These are phyloP conservation scores for Breviolum minutum DNA, from an alignment of 73 alveolate species.

Conservation along the genomic window DNA sequence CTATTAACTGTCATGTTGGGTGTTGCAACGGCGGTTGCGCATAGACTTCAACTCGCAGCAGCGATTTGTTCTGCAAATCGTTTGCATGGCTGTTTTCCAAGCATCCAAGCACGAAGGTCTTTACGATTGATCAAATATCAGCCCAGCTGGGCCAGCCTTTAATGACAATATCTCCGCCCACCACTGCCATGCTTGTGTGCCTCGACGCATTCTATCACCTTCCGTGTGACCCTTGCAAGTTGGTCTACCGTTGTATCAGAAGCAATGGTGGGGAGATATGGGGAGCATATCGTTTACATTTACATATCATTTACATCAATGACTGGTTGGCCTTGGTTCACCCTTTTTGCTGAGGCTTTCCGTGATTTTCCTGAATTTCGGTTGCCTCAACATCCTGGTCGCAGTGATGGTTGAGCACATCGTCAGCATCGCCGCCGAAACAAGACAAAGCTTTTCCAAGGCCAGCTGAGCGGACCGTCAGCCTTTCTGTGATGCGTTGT, in stretches of 20 bases:
- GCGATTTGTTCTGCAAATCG: no score
- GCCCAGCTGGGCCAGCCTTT: conserved; percentile 64
- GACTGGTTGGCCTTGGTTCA: neutral
- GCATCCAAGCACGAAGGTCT: conserved; percentile 45
- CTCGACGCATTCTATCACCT: neutral
- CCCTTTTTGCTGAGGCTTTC: conserved; percentile 15
- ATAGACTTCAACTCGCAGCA: no score
- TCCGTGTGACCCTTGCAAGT: no score
- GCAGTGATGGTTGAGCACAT: conserved; percentile 93
- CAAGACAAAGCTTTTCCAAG: conserved; percentile 74
- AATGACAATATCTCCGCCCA: conserved; percentile 61
- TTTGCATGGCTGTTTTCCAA: neutral
- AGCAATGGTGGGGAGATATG: neutral
- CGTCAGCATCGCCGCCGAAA: conserved; percentile 76
- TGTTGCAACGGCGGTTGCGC: neutral
- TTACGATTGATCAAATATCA: conserved; percentile 51
- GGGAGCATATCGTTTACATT: neutral
- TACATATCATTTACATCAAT: neutral
- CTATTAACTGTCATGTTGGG: neutral
- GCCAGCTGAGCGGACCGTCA: neutral
- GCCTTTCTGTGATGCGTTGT: neutral
- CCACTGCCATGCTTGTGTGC: conserved; percentile 64
- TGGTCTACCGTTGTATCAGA: neutral
- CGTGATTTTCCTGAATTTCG: conserved; percentile 51
- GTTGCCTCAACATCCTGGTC: conserved; percentile 84